Evolutionary conservation across 345 rosid species (phyloP), one percentile per base, ranked within the genome.

Genomic region (Salix suchowensis): DNA sequence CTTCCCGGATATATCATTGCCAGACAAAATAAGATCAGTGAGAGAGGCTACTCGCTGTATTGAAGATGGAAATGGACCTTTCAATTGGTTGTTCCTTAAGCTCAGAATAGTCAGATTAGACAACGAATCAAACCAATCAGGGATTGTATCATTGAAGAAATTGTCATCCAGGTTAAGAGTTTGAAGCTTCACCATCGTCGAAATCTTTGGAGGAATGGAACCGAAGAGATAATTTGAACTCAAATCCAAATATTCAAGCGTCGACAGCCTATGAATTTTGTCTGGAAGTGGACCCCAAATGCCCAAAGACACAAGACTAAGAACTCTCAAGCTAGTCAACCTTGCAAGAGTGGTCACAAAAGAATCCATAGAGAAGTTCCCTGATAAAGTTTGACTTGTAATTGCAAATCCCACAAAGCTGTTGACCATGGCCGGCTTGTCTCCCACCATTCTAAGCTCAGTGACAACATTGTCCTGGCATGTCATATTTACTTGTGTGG

Each of bases 221-320:
- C 94, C 94, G 70, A 80, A 90, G 67, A 91, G 85, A 79, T 86
- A 85, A 80, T 91, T 91, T 42, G 89, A 80, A 48, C 92, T 88
- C 79, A 91, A 87, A 76, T 91, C 94, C 83, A 91, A 79, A 65
- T 81, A 80, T 68, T 90, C 91, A n/a, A 91, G 90, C n/a, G 88
- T 81, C 71, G 79, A 77, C 71, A 91, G 72, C 67, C 97, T 46
- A 77, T 88, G 92, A 67, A 91, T 89, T 71, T 91, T 91, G 83
- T 87, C 91, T 15, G 92, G 92, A 46, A 90, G 88, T 30, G 89
- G 84, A 44, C 97, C 97, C 97, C 97, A 91, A 55, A 91, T 88
- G 46, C 97, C 97, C 66, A 90, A 54, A 76, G 91, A 88, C 67
- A 87, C 73, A 60, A 91, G 80, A 74, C 87, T 84, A 73, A 91